Evolutionary conservation across 805 yeast genomes (phyloP), one percentile per base, ranked within the genome.

Genomic region (Blastobotrys chiropterorum): DNA sequence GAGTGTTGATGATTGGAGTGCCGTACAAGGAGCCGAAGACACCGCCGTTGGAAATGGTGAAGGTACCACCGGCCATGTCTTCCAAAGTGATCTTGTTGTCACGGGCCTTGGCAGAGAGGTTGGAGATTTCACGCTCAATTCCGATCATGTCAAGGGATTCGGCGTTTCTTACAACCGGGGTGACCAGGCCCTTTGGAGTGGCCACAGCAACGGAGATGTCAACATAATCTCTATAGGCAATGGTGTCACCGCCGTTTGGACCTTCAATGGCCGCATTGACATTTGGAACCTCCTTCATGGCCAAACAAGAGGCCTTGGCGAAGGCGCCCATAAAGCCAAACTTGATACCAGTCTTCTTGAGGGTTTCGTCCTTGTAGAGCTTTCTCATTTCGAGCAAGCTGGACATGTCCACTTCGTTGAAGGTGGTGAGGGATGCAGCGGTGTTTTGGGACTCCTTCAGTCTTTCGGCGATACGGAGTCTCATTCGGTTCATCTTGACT

Each of bases 31-130:
- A 94, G 59, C 99, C 99, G 66, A 94, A 94, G 53, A 94, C 97
- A 72, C 99, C 99, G 71, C 99, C 99, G 76, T 94, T 94, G 51
- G 98, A 94, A 65, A 94, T 94, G 66, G 99, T 94, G 79, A 94
- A 90, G 55, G 98, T 90, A 72, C 99, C 99, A 71, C 99, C 99
- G 56, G 97, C 81, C 98, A 94, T 92, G 72, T 94, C 99, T 78
- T 94, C 99, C 59, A 94, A 74, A 51, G 97, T 88, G 67, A 94
- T 80, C 76, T 94, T 90, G 67, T 94, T 94, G 69, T 92, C 98
- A 73, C 98, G 87, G 57, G 99, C 99, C 76, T 89, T 92, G 67
- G 75, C 76, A 73, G 97, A 94, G 65, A 94, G 78, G 62, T 74
- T 72, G 52, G 81, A 69, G 60, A 94, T 92, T 72, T 88, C 97